Base-by-base conservation (phyloP, 225 moss, liverwort and hornwort species). In the Neckera pumila region DNA sequence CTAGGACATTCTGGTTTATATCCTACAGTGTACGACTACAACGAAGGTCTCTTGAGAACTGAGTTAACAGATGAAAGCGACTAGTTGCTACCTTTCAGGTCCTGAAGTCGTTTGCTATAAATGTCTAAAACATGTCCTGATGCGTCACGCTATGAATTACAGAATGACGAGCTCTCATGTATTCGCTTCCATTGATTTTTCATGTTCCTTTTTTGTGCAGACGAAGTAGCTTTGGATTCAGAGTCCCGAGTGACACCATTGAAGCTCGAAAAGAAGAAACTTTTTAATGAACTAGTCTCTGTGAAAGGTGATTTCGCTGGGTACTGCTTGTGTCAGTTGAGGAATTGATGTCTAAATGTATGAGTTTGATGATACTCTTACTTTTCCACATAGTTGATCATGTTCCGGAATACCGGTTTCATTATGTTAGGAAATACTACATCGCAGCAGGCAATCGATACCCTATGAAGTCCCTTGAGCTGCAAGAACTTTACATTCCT, bases 141-240 rank as follows among this genome's bases (percentile, higher is more conserved):
- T 59, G 49, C 84, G 17, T 88, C 61, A 49, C 56, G 38, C 67
- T 34, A 34, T 57, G 56, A 75, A 76, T 47, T 30, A 51, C 57
- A 85, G 82, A 78, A 79, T 51, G 53, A 79, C 45, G 89, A 82
- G 54, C 40, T 82, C 26, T 74, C 38, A 40, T 76, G 57, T 58
- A 43, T 71, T 92, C 36, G 65, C 17, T 59, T 64, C 57, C 51
- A 73, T 69, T 90, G 80, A 86, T 84, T 86, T 43, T 22, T 79
- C 34, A 64, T 80, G 54, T 85, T 65, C n/a, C 87, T 65, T 31
- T 59, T 60, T 51, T 74, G 51, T 81, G 93, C 94, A 95, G 99
- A 99, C 86, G 97, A 99, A 90, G 96, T 95, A 59, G 96, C 96
- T 78, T 85, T 96, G 87, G 96, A 99, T 86, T 99, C 95, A 87